Conservation (phyloP, 2,329 filamentous ascomycete species). For the Xylaria sp. region DNA sequence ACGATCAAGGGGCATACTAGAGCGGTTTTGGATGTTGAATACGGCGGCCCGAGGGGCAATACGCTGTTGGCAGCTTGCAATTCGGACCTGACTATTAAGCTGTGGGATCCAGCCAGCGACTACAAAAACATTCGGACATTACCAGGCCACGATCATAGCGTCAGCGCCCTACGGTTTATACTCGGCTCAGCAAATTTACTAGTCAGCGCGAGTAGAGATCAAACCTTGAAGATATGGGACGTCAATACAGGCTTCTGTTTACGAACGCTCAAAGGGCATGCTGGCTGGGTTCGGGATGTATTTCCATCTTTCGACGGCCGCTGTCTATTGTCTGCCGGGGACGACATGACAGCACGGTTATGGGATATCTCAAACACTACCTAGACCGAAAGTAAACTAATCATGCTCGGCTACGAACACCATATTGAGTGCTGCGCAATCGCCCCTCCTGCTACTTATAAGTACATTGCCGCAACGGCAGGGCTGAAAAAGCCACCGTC, state of each 20-base stretch:
- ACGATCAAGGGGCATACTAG: constrained; percentile 94
- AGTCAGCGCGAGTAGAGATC: constrained; percentile 87
- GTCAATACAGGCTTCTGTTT: constrained; percentile 92
- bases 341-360: constrained; percentile 82
- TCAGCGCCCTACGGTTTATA: constrained; percentile 88
- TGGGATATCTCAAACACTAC: constrained; percentile 83
- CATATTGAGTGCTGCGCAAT: constrained; percentile 86
- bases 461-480: constrained; percentile 79
- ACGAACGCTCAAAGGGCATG: constrained; percentile 85
- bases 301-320: constrained; percentile 83
- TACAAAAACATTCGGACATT: constrained; percentile 96
- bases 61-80: constrained; percentile 85
- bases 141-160: constrained; percentile 90
- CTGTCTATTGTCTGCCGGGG: constrained; percentile 83
- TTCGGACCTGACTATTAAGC: constrained; percentile 90
- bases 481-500: constrained; percentile 86
- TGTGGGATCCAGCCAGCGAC: constrained; percentile 91
- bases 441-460: constrained; percentile 81
- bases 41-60: constrained; percentile 82
- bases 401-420: constrained; percentile 87
- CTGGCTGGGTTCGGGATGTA: constrained; percentile 92
- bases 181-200: constrained; percentile 84
- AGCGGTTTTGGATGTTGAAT: constrained; percentile 88
- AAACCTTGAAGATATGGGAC: constrained; percentile 89
- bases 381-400: constrained; percentile 75